phyloP scores from a whole-genome alignment of 2,329 filamentous ascomycete genomes.

The Sarocladium kiliense region DNA sequence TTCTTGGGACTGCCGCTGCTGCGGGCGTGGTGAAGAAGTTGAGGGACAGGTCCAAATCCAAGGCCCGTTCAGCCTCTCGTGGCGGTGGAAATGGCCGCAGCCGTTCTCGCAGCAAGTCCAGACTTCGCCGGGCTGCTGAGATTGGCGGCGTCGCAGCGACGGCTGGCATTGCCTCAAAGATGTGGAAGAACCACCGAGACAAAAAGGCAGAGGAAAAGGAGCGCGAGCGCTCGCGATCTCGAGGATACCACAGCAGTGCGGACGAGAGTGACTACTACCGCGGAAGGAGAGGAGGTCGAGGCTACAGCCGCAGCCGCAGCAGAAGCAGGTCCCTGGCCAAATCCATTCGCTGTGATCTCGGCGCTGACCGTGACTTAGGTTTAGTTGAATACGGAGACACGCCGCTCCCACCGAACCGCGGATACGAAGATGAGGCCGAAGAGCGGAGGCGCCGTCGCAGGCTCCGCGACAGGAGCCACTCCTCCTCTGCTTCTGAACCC shows the following conservation, averaged over 20 bases:
- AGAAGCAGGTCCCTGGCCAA: constrained; percentile 44
- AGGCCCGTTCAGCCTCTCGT: constrained; percentile 19
- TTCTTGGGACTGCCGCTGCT: constrained; percentile 51
- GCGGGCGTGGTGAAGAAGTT: constrained; percentile 55
- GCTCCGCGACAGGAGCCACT: constrained; percentile 30
- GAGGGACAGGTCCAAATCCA: constrained; percentile 44
- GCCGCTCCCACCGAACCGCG: constrained; percentile 39
- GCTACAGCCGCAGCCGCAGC: constrained; percentile 15
- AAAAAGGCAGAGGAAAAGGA: constrained; percentile 48
- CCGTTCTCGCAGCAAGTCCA: constrained; percentile 40
- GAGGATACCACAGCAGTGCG: constrained; percentile 20
- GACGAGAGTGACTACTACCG: constrained; percentile 31
- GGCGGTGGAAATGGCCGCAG: constrained; percentile 17
- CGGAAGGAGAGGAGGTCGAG: constrained; percentile 15
- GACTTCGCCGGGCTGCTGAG: constrained; percentile 50
- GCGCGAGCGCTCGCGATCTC: constrained; percentile 16
- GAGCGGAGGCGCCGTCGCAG: constrained; percentile 33
- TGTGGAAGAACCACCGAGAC: constrained; percentile 56
- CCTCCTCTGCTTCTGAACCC: constrained; percentile 25
- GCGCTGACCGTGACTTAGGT: constrained; percentile 62
- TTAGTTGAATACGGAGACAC: constrained; percentile 62
- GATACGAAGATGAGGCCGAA: constrained; percentile 45
- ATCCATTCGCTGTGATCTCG: constrained; percentile 44
- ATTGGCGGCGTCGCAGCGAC: constrained; percentile 56
- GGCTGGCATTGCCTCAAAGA: constrained; percentile 54